Percentiles rank a stretch among this genome's conserved stretches.
Evolutionary conservation across 73 alveolate genomes (phyloP).

Genomic region (Loxodes magnus): DNA sequence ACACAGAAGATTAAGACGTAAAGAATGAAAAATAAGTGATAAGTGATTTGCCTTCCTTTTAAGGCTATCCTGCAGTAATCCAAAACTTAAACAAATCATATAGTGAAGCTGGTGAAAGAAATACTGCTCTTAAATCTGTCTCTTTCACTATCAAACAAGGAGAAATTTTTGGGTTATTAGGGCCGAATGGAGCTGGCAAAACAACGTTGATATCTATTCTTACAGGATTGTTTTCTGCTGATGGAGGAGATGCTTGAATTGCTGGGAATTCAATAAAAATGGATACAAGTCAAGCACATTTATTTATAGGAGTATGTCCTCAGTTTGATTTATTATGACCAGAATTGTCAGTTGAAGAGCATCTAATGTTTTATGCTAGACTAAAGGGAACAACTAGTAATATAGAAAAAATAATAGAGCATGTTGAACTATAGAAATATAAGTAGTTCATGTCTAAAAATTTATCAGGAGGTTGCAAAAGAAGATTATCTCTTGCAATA

Average conservation of each 20-base stretch:
- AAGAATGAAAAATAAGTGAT: no score
- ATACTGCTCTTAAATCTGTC: constrained; percentile 72
- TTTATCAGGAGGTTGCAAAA: constrained; percentile 95
- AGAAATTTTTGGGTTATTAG: constrained; percentile 91
- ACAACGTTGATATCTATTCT: constrained; percentile 90
- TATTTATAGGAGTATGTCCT: constrained; percentile 94
- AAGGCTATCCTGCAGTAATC: constrained; percentile 58
- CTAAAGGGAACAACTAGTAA: constrained; percentile 67
- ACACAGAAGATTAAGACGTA: no score
- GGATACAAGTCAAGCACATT: constrained; percentile 65
- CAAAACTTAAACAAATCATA: constrained; percentile 43
- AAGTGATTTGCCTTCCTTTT: no score
- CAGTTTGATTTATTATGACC: constrained; percentile 91
- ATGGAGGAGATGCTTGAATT: constrained; percentile 89
- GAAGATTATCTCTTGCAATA: constrained; percentile 93
- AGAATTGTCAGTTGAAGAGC: constrained; percentile 88
- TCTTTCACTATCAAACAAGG: constrained; percentile 60
- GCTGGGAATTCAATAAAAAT: constrained; percentile 81
- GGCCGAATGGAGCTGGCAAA: constrained; percentile 99
- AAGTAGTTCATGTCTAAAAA: constrained; percentile 62
- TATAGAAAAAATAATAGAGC: constrained; percentile 73
- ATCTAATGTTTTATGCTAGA: constrained; percentile 82
- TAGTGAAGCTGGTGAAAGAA: constrained; percentile 51
- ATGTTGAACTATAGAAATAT: constrained; percentile 73
- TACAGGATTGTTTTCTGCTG: constrained; percentile 88